Conservation (phyloP, 176 grass and related monocot species). For the Pharus latifolius region DNA sequence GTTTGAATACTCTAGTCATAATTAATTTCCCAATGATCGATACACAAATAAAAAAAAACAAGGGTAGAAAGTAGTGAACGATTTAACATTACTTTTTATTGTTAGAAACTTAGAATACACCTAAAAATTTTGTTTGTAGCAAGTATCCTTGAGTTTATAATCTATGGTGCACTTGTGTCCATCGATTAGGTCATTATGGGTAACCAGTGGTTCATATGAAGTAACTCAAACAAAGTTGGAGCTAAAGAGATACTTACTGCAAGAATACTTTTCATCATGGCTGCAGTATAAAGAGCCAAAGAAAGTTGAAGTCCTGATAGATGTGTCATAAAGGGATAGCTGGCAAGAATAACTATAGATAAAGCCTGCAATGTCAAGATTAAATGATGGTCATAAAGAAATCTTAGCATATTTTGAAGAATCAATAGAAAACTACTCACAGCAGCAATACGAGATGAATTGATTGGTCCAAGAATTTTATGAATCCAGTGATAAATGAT, state of each 20-base stretch:
- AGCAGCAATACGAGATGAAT: conserved; percentile 31
- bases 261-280: conserved; percentile 42
- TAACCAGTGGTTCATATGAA: not conserved
- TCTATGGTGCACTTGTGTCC: no score
- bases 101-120: no score
- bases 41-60: no score
- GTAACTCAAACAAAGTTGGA: not conserved
- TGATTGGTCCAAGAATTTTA: conserved; percentile 37
- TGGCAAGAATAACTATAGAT: conserved; percentile 30
- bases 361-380: conserved; percentile 30
- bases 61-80: no score
- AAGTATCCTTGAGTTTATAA: no score
- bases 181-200: no score
- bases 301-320: conserved; percentile 30
- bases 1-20: no score
- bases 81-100: no score
- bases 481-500: conserved; percentile 37
- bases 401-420: not conserved
- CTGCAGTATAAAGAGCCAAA: conserved; percentile 32
- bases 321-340: conserved; percentile 52
- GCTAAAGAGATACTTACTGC: conserved; percentile 16
- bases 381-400: not conserved
- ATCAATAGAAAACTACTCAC: conserved; percentile 10
- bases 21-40: no score
- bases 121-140: no score